These are phyloP conservation scores for Rhynchosporium secalis DNA, from an alignment of 2,329 filamentous ascomycete species.

Conservation along the genomic window DNA sequence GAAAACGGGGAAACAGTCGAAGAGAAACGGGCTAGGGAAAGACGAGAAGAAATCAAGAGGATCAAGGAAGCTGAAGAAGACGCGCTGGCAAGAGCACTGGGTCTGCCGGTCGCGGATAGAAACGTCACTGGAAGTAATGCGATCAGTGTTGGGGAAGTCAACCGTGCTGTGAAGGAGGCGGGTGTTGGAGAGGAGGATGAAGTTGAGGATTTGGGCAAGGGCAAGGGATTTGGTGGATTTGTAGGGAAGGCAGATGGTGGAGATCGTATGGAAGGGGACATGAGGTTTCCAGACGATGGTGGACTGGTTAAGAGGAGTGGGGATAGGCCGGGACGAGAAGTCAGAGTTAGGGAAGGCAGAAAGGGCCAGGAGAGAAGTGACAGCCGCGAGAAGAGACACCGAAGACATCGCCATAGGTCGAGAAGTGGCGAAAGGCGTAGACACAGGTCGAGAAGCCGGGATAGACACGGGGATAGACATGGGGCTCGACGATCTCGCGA, in stretches of 20 bases:
- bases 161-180: constrained; percentile 52
- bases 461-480: constrained; percentile 22
- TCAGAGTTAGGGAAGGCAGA: constrained; percentile 20
- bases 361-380: constrained; percentile 38
- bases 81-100: constrained; percentile 79
- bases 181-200: constrained; percentile 44
- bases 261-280: constrained; percentile 20
- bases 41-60: constrained; percentile 74
- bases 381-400: constrained; percentile 35
- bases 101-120: constrained; percentile 68
- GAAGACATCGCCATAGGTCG: constrained; percentile 38
- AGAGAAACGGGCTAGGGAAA: constrained; percentile 58
- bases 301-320: constrained; percentile 25
- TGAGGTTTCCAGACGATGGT: constrained; percentile 25
- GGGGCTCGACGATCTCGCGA: constrained; percentile 29
- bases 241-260: constrained; percentile 33
- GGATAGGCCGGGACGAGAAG: constrained; percentile 11
- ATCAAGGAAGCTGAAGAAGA: constrained; percentile 94
- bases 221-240: constrained; percentile 38
- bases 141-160: constrained; percentile 63
- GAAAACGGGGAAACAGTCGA: constrained; percentile 59
- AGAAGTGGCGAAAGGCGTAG: constrained; percentile 33
- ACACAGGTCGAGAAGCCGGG: constrained; percentile 34
- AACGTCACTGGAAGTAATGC: constrained; percentile 64
- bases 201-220: constrained; percentile 35